phyloP scores from a whole-genome alignment of 1,139 yeast genomes.

The Eremothecium sinecaudum region DNA sequence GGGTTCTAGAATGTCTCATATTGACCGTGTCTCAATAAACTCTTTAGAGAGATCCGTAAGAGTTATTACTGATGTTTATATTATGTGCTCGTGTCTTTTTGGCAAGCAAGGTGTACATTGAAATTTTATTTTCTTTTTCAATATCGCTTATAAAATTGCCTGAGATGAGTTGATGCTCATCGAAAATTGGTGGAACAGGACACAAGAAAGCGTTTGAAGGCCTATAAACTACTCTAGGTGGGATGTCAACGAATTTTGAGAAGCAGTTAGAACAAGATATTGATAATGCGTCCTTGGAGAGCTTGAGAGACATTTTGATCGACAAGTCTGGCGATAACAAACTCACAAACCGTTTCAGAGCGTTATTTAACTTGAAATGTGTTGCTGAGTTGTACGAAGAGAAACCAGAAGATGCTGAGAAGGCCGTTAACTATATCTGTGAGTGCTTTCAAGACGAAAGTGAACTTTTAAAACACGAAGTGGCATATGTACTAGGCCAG shows the following conservation, averaged over 20 bases:
- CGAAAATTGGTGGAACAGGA: too few species aligned
- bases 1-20: too few species aligned
- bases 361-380: slow-evolving; percentile 80
- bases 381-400: slow-evolving; percentile 54
- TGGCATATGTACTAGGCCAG: slow-evolving; percentile 97
- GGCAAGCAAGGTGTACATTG: too few species aligned
- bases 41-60: too few species aligned
- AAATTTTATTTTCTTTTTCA: too few species aligned
- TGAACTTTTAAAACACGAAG: slow-evolving; percentile 94
- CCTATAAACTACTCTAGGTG: too few species aligned
- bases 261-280: slow-evolving; percentile 31
- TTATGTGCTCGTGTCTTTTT: too few species aligned
- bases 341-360: slow-evolving; percentile 83
- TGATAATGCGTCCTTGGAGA: slow-evolving; percentile 47
- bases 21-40: too few species aligned
- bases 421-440: slow-evolving; percentile 77
- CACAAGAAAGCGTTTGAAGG: too few species aligned
- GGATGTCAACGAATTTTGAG: slow-evolving; percentile 32
- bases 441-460: slow-evolving; percentile 70
- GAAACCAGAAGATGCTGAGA: slow-evolving; percentile 43
- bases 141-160: too few species aligned
- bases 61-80: too few species aligned
- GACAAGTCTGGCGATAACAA: slow-evolving; percentile 59
- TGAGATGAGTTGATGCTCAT: too few species aligned
- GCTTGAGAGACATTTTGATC: slow-evolving; percentile 58